These are phyloP conservation scores for Phytophthora megakarya DNA, from an alignment of 352 stramenopile species.

Conservation along the genomic window DNA sequence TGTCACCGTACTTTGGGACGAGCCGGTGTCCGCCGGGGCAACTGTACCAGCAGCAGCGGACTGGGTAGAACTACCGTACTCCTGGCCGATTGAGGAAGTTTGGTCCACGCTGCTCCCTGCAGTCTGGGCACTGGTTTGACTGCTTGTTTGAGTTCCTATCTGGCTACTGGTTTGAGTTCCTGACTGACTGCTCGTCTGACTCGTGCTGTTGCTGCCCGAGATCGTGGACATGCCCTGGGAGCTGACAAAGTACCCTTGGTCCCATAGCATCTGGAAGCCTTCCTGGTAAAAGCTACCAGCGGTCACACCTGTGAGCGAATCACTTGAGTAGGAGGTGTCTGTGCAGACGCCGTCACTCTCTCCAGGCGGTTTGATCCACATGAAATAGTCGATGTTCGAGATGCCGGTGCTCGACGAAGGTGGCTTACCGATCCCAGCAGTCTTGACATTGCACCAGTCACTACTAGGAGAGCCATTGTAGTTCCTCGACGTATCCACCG, in stretches of 20 bases:
- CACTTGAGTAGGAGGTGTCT: constrained; percentile 36
- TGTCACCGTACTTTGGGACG: constrained; percentile 16
- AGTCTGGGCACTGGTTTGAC: constrained; percentile 18
- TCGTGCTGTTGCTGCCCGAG: constrained; percentile 20
- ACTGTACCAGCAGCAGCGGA: constrained; percentile 24
- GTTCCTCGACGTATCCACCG: constrained; percentile 74
- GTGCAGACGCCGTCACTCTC: constrained; percentile 69
- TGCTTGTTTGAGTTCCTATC: not conserved
- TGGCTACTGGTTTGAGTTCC: constrained; percentile 8
- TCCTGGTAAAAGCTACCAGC: constrained; percentile 65
- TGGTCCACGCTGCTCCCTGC: constrained; percentile 14
- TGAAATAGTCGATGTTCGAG: constrained; percentile 64
- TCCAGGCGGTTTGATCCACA: constrained; percentile 71
- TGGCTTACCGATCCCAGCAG: constrained; percentile 58
- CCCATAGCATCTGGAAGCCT: constrained; percentile 59
- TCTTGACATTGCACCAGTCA: constrained; percentile 77
- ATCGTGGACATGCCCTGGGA: constrained; percentile 32
- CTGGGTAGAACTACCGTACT: constrained; percentile 26
- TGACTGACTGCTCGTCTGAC: constrained; percentile 17
- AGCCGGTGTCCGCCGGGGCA: constrained; percentile 14
- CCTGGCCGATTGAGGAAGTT: constrained; percentile 12
- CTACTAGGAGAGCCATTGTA: constrained; percentile 39
- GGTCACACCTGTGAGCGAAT: constrained; percentile 40
- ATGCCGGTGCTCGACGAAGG: constrained; percentile 54
- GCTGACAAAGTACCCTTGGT: constrained; percentile 74